Base-by-base conservation (phyloP, 495 filamentous ascomycete genomes). In the Chaetomium cochliodes region DNA sequence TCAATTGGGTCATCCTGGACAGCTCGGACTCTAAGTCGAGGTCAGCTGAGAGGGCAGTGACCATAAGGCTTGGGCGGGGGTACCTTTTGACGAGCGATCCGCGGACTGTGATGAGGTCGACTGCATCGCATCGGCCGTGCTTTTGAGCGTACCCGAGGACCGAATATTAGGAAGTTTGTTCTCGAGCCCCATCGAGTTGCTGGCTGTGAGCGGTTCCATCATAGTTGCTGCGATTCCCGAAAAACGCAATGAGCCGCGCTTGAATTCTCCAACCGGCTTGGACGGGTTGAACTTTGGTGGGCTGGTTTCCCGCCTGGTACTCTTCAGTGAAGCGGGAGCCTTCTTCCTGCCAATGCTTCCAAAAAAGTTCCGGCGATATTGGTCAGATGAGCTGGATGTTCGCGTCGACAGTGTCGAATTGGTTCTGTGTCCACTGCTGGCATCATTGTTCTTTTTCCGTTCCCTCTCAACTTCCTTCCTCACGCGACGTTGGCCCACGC, bases 401-500 rank as follows among this genome's bases (percentile, higher is more conserved):
- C 67, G 71, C 6, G 72, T 76, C 13, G 74, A 77, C n/a, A 70
- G 63, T 2, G 77, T 74, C 7, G 69, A 69, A 23, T 11, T 20
- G 46, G n/a, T 50, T 11, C 46, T 20, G 20, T 73, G 75, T 28
- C 62, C 53, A 51, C 60, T 69, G 28, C 69, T 65, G 20, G 65
- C 37, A 30, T 72, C 69, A 1, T 71, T 65, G 50, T 74, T 71
- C 63, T 76, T 77, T 28, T 65, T 72, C n/a, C 60, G 50, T 9
- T 74, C 70, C 1, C 71, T 67, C 52, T 74, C 74, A 33, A 66
- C 57, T 59, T 76, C 73, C 58, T 81, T 79, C 39, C 79, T 74
- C 30, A 77, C 66, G 5, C 74, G 72, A 52, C 74, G 71, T 59
- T 82, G 69, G 0, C 79, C 82, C 56, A 85, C 74, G 5, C 72